These are phyloP conservation scores for Aspergillus sp. DNA, from an alignment of 2,329 filamentous ascomycete species.

Conservation along the genomic window DNA sequence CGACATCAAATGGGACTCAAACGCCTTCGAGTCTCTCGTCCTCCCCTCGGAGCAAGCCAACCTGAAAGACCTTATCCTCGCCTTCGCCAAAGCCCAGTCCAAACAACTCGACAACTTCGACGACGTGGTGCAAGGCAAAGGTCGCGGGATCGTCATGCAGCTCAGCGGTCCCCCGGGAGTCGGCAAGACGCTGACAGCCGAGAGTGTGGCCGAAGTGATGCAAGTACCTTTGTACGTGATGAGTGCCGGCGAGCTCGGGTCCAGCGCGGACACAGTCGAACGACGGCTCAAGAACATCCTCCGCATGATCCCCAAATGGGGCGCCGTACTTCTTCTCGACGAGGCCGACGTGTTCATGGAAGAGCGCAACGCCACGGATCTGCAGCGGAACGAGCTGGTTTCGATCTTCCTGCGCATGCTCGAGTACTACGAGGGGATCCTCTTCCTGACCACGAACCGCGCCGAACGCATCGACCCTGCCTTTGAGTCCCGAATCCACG, in stretches of 20 bases:
- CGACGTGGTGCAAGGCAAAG: conserved; percentile 54
- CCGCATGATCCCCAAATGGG: conserved; percentile 52
- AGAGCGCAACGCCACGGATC: conserved; percentile 39
- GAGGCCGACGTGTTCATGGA: conserved; percentile 41
- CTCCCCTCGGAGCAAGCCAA: conserved; percentile 42
- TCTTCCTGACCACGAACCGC: conserved; percentile 49
- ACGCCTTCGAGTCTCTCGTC: conserved; percentile 51
- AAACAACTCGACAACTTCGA: conserved; percentile 43
- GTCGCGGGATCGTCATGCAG: conserved; percentile 52
- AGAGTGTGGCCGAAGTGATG: conserved; percentile 53
- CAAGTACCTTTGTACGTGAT: conserved; percentile 52
- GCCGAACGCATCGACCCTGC: conserved; percentile 46
- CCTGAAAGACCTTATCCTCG: conserved; percentile 48
- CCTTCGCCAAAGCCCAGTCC: conserved; percentile 46
- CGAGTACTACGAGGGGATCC: conserved; percentile 40
- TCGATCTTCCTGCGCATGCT: conserved; percentile 35
- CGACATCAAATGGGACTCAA: conserved; percentile 46
- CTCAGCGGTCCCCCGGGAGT: conserved; percentile 54
- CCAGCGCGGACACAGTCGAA: conserved; percentile 45
- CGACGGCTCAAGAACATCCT: conserved; percentile 46
- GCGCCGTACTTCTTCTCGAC: conserved; percentile 53
- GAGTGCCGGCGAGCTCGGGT: conserved; percentile 50
- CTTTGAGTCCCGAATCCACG: conserved; percentile 49
- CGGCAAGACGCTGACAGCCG: conserved; percentile 55
- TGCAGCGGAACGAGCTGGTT: conserved; percentile 48